Evolutionary conservation across 2,329 filamentous ascomycete genomes (phyloP).

Genomic region (Trichoderma hamatum): DNA sequence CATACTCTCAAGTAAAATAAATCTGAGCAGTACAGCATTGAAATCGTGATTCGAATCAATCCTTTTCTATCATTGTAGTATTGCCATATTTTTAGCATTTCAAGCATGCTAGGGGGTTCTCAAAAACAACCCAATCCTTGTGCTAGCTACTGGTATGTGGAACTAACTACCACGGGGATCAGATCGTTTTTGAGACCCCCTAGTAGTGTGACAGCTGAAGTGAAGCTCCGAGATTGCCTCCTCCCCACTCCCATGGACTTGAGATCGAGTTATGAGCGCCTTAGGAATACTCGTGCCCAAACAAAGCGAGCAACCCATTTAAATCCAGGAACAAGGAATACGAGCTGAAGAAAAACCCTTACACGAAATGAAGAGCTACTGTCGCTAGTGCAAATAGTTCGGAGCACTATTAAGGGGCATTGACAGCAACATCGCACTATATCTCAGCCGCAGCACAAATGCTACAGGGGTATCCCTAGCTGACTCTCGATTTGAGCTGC

Average conservation of each 20-base stretch:
- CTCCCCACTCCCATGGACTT: background rate
- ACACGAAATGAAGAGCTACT: background rate
- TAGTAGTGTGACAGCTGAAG: background rate
- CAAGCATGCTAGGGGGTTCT: too few relatives aligned
- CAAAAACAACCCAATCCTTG: too few relatives aligned
- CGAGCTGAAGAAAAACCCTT: background rate
- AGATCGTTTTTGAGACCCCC: too few relatives aligned
- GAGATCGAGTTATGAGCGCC: background rate
- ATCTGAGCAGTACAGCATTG: background rate
- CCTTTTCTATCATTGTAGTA: background rate
- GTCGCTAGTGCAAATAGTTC: constrained; percentile 10
- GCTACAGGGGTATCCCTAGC: background rate
- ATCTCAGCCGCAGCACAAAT: background rate
- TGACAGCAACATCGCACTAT: background rate
- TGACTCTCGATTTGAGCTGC: background rate
- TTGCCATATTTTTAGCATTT: background rate
- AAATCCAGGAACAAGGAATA: background rate
- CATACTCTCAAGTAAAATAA: background rate
- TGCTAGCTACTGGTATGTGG: too few relatives aligned
- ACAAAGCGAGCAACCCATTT: background rate
- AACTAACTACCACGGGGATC: too few relatives aligned
- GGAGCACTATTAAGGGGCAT: background rate
- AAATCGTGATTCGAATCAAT: background rate
- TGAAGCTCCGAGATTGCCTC: background rate
- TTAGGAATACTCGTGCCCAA: background rate